phyloP scores from a whole-genome alignment of 2,329 filamentous ascomycete species.

The Penicillium sp. region DNA sequence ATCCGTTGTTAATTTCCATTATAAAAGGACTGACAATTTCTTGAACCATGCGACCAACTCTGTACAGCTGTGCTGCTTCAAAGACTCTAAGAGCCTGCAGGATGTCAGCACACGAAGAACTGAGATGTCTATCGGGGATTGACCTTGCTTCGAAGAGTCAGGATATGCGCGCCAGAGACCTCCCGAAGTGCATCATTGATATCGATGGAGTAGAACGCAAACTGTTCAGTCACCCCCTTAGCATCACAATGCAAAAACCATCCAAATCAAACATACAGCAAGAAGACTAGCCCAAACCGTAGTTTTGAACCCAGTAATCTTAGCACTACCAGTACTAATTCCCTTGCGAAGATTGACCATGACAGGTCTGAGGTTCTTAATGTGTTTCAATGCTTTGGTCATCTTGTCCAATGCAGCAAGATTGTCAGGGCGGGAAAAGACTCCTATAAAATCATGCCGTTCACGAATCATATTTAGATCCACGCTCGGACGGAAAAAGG shows the following conservation, averaged over 20 bases:
- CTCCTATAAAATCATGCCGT: slow-evolving; percentile 66
- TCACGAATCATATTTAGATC: slow-evolving; percentile 66
- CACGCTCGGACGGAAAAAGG: slow-evolving; percentile 75
- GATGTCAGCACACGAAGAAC: not conserved
- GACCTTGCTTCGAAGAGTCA: slow-evolving; percentile 57
- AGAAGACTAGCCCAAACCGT: slow-evolving; percentile 72
- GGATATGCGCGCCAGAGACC: slow-evolving; percentile 51
- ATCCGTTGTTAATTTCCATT: not conserved
- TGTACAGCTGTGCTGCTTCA: slow-evolving; percentile 57
- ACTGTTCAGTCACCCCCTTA: slow-evolving; percentile 45
- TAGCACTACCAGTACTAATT: slow-evolving; percentile 55
- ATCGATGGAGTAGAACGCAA: slow-evolving; percentile 67
- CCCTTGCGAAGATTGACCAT: slow-evolving; percentile 75
- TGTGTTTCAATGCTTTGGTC: slow-evolving; percentile 60
- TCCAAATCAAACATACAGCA: slow-evolving; percentile 37
- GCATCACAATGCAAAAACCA: not conserved
- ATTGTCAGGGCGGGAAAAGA: slow-evolving; percentile 69
- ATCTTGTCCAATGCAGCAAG: slow-evolving; percentile 54
- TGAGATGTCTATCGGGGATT: not conserved
- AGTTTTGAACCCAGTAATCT: slow-evolving; percentile 56
- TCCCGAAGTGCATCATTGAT: slow-evolving; percentile 64
- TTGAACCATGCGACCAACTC: slow-evolving; percentile 68
- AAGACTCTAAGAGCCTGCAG: slow-evolving; percentile 59
- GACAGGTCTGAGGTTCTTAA: slow-evolving; percentile 71
- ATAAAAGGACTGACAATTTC: slow-evolving; percentile 51